Evolutionary conservation across 2,329 filamentous ascomycete genomes (phyloP), one percentile per base, ranked within the genome.

Genomic region (Aspergillus tamarii): DNA sequence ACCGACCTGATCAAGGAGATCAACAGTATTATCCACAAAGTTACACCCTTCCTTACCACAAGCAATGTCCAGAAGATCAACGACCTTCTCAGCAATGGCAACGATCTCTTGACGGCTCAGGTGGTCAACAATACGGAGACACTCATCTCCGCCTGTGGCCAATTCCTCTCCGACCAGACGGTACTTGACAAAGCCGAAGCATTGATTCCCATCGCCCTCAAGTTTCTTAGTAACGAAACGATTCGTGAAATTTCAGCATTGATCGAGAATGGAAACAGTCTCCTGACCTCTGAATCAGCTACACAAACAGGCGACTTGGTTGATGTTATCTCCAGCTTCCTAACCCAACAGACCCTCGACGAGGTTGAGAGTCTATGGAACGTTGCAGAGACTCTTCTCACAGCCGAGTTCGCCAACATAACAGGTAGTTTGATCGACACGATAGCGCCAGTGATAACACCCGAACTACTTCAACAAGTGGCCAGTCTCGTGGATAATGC

Each of bases 261-360:
- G 3, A 4, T n/a, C 39, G 2, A 4, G 1, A 41, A 10, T 41
- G 39, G 39, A n/a, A n/a, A n/a, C 7, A 8, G 39, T 1, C 16
- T 41, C 2, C 16, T 41, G 7, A n/a, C 39, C 16, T 41, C 39
- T 10, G 16, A 4, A 9, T 41, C 7, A 4, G 16, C 39, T 9
- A 0, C 16, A n/a, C 16, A 4, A 41, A n/a, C 1, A 3, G 39
- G 7, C 1, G 0, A 8, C 2, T 4, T 41, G 16, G 19, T 41
- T 19, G 39, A 41, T n/a, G 4, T 1, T 41, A 2, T n/a, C 2
- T 2, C 2, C 0, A 19, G 12, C 3, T 10, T n/a, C 16, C 16
- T 41, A 8, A 41, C 39, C 0, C 16, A 41, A 6, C 39, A n/a
- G 39, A 41, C 16, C 16, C 7, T 41, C 1, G 0, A 8, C 4